A percentile compares a stretch with the other conserved stretches of the same genome.
phyloP scores from a whole-genome alignment of 768 basidiomycete genomes.

The Candolleomyces aberdarensis region DNA sequence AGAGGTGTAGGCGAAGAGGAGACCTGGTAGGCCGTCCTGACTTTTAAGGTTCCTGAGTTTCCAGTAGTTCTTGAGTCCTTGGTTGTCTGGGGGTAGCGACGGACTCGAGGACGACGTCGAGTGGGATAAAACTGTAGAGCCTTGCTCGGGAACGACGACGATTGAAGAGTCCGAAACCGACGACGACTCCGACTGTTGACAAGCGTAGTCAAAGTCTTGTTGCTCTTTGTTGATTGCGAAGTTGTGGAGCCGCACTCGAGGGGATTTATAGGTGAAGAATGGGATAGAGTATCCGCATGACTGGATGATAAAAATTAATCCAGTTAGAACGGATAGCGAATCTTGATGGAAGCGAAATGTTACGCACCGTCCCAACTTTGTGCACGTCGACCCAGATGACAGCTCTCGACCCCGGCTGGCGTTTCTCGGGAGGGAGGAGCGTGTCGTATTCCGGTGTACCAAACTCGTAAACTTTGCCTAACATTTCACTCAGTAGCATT shows the following conservation, averaged over 20 bases:
- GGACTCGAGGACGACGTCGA: neutral
- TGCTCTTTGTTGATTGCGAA: constrained; percentile 25
- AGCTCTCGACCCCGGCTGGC: constrained; percentile 51
- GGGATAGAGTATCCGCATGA: constrained; percentile 62
- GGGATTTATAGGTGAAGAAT: constrained; percentile 45
- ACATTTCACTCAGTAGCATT: neutral
- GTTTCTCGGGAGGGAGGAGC: constrained; percentile 39
- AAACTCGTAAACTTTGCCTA: constrained; percentile 56
- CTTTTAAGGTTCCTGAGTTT: constrained; percentile 32
- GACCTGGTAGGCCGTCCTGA: constrained; percentile 49
- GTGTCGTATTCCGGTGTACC: constrained; percentile 52
- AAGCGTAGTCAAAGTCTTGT: constrained; percentile 35
- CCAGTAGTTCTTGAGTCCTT: constrained; percentile 54
- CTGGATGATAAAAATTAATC: constrained; percentile 22
- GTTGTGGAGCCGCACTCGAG: constrained; percentile 45
- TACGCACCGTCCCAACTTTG: constrained; percentile 43
- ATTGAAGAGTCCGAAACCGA: neutral
- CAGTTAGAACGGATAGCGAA: neutral
- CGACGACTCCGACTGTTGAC: constrained; percentile 8
- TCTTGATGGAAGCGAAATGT: neutral
- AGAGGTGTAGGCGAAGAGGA: constrained; percentile 24
- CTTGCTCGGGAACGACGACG: neutral
- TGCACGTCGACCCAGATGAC: constrained; percentile 55
- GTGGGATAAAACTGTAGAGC: too few relatives aligned
- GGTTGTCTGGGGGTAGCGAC: constrained; percentile 18